Evolutionary conservation across 2,329 filamentous ascomycete species (phyloP).

Genomic region (Alternaria alternata): DNA sequence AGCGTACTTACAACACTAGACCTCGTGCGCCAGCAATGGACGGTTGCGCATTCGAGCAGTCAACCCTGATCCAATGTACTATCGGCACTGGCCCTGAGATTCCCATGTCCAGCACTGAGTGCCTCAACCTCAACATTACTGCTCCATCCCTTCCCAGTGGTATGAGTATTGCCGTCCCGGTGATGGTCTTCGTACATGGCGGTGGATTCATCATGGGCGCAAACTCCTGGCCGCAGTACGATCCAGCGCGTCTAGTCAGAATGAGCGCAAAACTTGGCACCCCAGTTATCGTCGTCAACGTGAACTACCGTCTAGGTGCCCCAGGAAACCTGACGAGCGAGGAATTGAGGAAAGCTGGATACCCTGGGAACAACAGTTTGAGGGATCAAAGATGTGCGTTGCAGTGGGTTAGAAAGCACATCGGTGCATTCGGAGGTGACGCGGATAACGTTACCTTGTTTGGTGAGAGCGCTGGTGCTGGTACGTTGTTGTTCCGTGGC

Average conservation of each 20-base stretch:
- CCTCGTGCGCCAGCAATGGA: conserved; percentile 28
- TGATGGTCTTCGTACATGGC: conserved; percentile 62
- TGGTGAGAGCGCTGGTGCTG: conserved; percentile 58
- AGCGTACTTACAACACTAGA: conserved; percentile 10
- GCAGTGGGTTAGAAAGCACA: conserved; percentile 45
- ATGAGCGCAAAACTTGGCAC: conserved; percentile 50
- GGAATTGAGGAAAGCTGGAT: conserved; percentile 54
- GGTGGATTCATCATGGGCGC: conserved; percentile 58
- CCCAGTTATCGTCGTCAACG: conserved; percentile 53
- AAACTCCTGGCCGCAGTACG: conserved; percentile 61
- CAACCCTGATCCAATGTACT: conserved; percentile 30
- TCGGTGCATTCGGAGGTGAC: conserved; percentile 48
- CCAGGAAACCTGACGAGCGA: conserved; percentile 53
- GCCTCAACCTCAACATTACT: conserved; percentile 61
- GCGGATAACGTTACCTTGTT: conserved; percentile 45
- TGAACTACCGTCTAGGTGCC: conserved; percentile 41
- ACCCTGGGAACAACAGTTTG: conserved; percentile 36
- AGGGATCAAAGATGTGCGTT: conserved; percentile 46
- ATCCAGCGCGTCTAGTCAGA: conserved; percentile 55
- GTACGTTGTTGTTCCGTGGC: conserved; percentile 33
- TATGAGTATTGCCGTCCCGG: conserved; percentile 51
- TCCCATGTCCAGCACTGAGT: conserved; percentile 56
- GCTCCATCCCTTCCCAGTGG: conserved; percentile 43
- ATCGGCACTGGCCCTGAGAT: conserved; percentile 19
- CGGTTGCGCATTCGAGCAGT: conserved; percentile 29